Evolutionary conservation across 768 basidiomycete genomes (phyloP).

Genomic region (Cystobasidium onofrii): DNA sequence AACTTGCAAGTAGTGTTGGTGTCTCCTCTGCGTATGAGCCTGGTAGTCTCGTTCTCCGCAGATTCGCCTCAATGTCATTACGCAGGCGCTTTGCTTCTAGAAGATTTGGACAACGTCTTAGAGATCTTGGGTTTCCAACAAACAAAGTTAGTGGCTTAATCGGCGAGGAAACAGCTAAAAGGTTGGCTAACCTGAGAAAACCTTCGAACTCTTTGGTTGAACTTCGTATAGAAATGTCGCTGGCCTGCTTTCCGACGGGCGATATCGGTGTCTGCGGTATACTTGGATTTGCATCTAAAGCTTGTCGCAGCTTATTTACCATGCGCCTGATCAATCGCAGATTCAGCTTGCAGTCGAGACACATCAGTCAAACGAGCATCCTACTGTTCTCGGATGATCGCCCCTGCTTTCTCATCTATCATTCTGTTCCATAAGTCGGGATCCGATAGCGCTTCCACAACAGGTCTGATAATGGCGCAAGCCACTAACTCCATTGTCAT

Average conservation of each 20-base stretch:
- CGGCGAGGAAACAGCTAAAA: neutral
- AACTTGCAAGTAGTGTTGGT: constrained; percentile 47
- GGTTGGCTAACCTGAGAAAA: constrained; percentile 53
- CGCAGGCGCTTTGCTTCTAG: constrained; percentile 81
- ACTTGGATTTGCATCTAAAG: constrained; percentile 35
- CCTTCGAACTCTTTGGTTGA: constrained; percentile 77
- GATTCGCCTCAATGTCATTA: constrained; percentile 63
- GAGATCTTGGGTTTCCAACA: constrained; percentile 52
- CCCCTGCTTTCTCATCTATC: constrained; percentile 82
- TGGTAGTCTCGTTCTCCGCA: constrained; percentile 54
- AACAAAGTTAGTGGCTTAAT: neutral
- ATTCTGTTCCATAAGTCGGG: constrained; percentile 94
- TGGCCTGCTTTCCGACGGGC: constrained; percentile 45
- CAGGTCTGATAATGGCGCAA: constrained; percentile 71
- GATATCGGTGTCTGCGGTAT: neutral
- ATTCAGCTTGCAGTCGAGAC: too few relatives aligned
- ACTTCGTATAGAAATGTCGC: constrained; percentile 72
- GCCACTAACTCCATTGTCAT: constrained; percentile 73
- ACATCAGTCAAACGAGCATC: too few relatives aligned
- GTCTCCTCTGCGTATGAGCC: neutral
- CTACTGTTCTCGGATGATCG: constrained; percentile 62
- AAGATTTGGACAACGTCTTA: constrained; percentile 68
- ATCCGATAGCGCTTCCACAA: constrained; percentile 87
- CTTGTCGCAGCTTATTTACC: constrained; percentile 40
- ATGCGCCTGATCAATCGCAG: constrained; percentile 30